Evolutionary conservation across 495 filamentous ascomycete genomes (phyloP).

Genomic region (Halenospora varia): DNA sequence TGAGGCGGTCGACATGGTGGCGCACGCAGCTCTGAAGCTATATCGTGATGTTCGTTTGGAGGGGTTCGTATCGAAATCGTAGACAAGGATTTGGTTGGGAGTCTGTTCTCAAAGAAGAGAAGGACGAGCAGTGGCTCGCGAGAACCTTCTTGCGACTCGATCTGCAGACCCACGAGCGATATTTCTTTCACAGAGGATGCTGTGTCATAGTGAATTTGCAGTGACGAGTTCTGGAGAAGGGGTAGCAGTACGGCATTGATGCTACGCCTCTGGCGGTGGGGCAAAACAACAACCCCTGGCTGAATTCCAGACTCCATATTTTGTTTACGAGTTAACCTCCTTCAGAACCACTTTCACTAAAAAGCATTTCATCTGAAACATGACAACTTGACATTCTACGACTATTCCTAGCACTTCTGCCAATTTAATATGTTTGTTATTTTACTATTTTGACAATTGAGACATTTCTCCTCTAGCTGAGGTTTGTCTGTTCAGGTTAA

Average conservation of each 20-base stretch:
- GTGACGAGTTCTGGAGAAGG: not conserved
- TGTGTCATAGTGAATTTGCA: not conserved
- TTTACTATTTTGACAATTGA: not conserved
- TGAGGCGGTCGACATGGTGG: constrained; percentile 41
- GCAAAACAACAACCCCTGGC: too few relatives aligned
- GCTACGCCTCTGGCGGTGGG: not conserved
- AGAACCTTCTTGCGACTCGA: not conserved
- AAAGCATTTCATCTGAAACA: too few relatives aligned
- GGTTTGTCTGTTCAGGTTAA: too few relatives aligned
- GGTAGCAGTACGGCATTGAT: not conserved
- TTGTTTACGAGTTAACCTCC: too few relatives aligned
- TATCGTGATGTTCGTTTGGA: not conserved
- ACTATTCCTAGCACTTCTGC: not conserved
- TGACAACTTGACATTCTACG: too few relatives aligned
- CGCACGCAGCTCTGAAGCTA: not conserved
- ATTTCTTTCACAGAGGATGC: not conserved
- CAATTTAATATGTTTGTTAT: not conserved
- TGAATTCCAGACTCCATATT: too few relatives aligned
- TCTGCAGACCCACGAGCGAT: not conserved
- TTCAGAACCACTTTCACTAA: too few relatives aligned
- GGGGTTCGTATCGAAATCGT: too few relatives aligned
- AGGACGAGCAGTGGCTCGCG: not conserved
- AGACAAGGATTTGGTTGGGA: too few relatives aligned
- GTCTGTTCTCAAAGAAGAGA: too few relatives aligned
- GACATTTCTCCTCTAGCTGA: too few relatives aligned